A percentile compares a stretch with the other conserved stretches of the same genome.
These are phyloP conservation scores for Stromatinia cepivora DNA, from an alignment of 2,329 filamentous ascomycete genomes.

Conservation along the genomic window DNA sequence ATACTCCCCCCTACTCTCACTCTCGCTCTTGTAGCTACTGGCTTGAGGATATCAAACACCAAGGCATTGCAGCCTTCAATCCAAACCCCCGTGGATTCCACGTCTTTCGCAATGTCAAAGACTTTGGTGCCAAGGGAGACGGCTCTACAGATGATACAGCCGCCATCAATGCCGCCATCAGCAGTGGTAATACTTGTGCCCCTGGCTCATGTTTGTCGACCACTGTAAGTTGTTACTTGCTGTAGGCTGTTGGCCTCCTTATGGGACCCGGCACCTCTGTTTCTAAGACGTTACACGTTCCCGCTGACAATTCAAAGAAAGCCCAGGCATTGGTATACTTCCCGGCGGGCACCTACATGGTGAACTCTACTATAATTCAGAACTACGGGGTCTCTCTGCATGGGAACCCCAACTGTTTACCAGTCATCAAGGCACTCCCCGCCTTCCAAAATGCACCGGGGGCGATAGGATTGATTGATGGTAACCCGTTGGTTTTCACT, in stretches of 20 bases:
- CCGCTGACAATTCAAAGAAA: not conserved
- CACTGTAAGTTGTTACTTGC: slow-evolving; percentile 29
- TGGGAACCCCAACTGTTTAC: not conserved
- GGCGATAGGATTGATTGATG: not conserved
- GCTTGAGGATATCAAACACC: slow-evolving; percentile 30
- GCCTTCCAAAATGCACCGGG: not conserved
- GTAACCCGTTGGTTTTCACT: not conserved
- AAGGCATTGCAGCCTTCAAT: slow-evolving; percentile 28
- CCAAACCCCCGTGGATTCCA: not conserved
- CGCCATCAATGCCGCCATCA: slow-evolving; percentile 67
- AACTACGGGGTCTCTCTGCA: not conserved
- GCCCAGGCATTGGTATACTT: slow-evolving; percentile 39
- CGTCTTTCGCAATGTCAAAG: slow-evolving; percentile 28
- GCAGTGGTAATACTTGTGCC: slow-evolving; percentile 25
- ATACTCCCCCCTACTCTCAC: not conserved
- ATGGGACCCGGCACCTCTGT: not conserved
- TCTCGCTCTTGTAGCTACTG: slow-evolving; percentile 24
- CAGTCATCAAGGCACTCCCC: not conserved
- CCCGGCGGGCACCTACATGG: slow-evolving; percentile 27
- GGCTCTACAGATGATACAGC: slow-evolving; percentile 28
- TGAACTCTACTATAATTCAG: not conserved
- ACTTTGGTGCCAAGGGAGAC: slow-evolving; percentile 27
- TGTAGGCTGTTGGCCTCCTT: not conserved
- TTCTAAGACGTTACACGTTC: slow-evolving; percentile 35
- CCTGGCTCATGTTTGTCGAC: slow-evolving; percentile 44